Base-by-base conservation (phyloP, 768 basidiomycete genomes). In the Podaxis sp. region DNA sequence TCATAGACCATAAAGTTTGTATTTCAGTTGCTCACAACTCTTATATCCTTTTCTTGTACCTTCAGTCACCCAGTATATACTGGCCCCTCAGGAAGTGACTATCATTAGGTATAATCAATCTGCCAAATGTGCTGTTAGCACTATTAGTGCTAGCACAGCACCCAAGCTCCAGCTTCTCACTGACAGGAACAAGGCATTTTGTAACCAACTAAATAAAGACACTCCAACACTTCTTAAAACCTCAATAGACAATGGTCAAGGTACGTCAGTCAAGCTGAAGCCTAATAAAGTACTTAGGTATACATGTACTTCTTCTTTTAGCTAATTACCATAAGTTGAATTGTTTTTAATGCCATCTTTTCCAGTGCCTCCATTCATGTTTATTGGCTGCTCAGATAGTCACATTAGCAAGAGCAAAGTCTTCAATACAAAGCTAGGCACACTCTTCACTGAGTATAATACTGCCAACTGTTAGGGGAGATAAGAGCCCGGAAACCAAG, bases 381-480 rank as follows among this genome's bases (percentile, higher is more conserved):
- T 76, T 63, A 61, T 77, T 47, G 76, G 75, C 44, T 77, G 76
- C 48, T 74, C 76, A 0, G 76, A 77, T 60, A 76, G 74, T 58
- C 70, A 75, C 58, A 74, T 74, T 25, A 72, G 71, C 56, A 75
- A 75, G 58, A 72, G 73, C 25, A 73, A 71, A 11, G 68, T 78
- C 28, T 78, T 78, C 65, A 70, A 71, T 21, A 75, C 74, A 13
- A 71, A 73, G 37, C 75, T 74, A 2, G 77, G 77, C 11, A 75
- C 72, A 1, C 63, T 77, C 3, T 78, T 78, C 66, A 72, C 73
- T 5, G 66, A 73, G 32, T 71, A 75, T 3, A 78, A 77, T 61
- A 76, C 77, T 21, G 76, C 74, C 37, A 78, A 78, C 61, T 76
- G 76, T n/a, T n/a, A n/a, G n/a, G n/a, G n/a, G n/a, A n/a, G n/a